These are phyloP conservation scores for Prunus mongolica DNA, from an alignment of 306 rosid species.

Conservation along the genomic window DNA sequence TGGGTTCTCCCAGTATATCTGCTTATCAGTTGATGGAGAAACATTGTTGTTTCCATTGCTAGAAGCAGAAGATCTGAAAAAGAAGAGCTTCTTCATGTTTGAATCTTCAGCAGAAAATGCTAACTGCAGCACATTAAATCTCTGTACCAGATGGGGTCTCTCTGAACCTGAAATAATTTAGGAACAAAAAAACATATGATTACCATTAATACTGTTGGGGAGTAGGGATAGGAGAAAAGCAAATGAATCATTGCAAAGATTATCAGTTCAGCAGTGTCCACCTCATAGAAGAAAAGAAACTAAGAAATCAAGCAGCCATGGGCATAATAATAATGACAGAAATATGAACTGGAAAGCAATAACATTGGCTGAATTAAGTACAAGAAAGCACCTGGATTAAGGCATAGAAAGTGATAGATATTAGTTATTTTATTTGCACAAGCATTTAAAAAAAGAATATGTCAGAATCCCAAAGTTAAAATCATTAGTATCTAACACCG, in stretches of 20 bases:
- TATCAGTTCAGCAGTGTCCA: background rate
- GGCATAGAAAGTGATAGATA: background rate
- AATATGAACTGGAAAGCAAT: background rate
- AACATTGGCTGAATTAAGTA: background rate
- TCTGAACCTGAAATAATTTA: conserved; percentile 25
- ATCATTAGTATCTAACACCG: background rate
- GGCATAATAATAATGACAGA: background rate
- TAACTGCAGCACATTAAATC: conserved; percentile 31
- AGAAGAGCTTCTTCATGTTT: conserved; percentile 82
- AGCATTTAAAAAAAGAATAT: background rate
- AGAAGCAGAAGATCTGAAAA: conserved; percentile 70
- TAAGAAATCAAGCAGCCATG: background rate
- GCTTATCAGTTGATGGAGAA: conserved; percentile 50
- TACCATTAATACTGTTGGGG: conserved; percentile 8
- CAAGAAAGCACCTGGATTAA: background rate
- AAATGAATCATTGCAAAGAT: background rate
- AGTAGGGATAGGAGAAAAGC: background rate
- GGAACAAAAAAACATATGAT: conserved; percentile 5
- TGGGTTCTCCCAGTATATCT: conserved; percentile 45
- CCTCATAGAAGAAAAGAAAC: background rate
- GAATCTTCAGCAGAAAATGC: conserved; percentile 24
- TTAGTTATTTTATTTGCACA: background rate
- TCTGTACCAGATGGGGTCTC: conserved; percentile 19
- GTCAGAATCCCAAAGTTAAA: background rate
- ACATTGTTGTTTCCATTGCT: conserved; percentile 38